phyloP scores from a whole-genome alignment of 2,329 filamentous ascomycete species.

The Pseudogymnoascus sp. region DNA sequence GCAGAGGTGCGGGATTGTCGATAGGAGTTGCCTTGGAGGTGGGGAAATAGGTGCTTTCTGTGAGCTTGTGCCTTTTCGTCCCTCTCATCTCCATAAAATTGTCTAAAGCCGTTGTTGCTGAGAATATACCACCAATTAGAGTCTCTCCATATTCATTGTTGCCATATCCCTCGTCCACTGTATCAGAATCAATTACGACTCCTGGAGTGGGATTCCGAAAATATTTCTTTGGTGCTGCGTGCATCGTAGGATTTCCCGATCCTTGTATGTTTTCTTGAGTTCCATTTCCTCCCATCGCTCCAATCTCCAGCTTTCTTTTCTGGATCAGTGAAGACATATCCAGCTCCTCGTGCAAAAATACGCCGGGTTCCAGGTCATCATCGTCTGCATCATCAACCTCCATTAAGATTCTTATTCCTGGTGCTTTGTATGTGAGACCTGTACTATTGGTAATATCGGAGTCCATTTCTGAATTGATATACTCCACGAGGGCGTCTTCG shows the following conservation, averaged over 20 bases:
- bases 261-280: constrained; percentile 6
- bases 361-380: constrained; percentile 26
- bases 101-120: constrained; percentile 34
- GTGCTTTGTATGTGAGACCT: constrained; percentile 38
- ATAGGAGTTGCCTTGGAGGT: background rate
- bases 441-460: constrained; percentile 31
- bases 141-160: background rate
- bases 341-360: constrained; percentile 16
- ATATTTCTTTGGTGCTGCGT: background rate
- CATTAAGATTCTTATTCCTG: constrained; percentile 38
- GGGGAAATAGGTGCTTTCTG: constrained; percentile 24
- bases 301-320: constrained; percentile 30
- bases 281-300: constrained; percentile 11
- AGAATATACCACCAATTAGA: constrained; percentile 27
- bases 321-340: constrained; percentile 31
- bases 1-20: background rate
- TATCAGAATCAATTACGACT: background rate
- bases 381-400: constrained; percentile 30
- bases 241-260: background rate
- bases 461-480: constrained; percentile 26
- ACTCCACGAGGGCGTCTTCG: constrained; percentile 29
- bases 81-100: constrained; percentile 43
- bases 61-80: constrained; percentile 23
- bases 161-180: background rate
- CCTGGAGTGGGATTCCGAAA: background rate